These are phyloP conservation scores for Eimeria acervulina DNA, from an alignment of 169 alveolate species.

Conservation along the genomic window DNA sequence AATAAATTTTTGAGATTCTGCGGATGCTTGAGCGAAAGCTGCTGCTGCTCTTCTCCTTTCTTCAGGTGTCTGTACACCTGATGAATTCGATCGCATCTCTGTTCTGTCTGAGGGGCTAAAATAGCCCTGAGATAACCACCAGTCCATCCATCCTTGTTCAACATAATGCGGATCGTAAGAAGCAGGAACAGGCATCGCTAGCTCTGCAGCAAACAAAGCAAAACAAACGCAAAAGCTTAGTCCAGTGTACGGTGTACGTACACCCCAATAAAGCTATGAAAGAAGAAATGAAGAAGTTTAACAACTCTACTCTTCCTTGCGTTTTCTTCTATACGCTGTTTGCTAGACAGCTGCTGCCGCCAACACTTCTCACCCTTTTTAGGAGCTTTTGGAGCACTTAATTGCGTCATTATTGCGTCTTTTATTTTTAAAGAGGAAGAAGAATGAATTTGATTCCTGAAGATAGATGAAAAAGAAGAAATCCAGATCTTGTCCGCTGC, in stretches of 20 bases:
- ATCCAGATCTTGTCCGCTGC: neutral
- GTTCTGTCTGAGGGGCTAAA: constrained; percentile 90
- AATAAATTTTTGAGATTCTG: constrained; percentile 90
- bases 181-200: constrained; percentile 88
- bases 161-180: constrained; percentile 97
- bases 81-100: no score
- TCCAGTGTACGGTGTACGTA: no score
- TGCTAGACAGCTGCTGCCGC: no score
- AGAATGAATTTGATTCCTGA: no score
- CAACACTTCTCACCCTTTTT: neutral
- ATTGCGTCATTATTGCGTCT: neutral
- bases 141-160: constrained; percentile 97
- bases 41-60: no score
- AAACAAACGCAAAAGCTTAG: neutral
- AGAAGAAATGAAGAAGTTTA: no score
- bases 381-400: neutral
- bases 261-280: no score
- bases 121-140: constrained; percentile 96
- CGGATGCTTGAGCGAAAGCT: neutral
- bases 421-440: no score
- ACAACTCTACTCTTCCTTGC: no score
- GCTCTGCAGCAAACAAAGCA: neutral
- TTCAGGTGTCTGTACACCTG: no score
- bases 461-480: neutral
- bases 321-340: no score